A percentile compares a stretch with the other conserved stretches of the same genome.
Conservation (phyloP, 768 basidiomycete genomes). For the Lactifluus echinatus region DNA sequence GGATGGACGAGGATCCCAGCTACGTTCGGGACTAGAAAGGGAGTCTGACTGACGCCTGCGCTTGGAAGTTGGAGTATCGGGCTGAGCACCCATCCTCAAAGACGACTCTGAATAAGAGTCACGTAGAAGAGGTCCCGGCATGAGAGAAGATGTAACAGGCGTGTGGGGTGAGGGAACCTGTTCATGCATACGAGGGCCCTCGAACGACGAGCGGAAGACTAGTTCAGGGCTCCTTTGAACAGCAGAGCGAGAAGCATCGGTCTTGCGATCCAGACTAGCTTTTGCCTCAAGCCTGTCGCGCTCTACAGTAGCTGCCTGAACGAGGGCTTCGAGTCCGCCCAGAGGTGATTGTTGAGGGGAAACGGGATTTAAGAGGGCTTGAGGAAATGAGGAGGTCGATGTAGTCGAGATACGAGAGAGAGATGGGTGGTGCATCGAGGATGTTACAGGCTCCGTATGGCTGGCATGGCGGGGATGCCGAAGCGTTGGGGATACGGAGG, state of each 20-base stretch:
- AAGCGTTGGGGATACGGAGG: constrained; percentile 7
- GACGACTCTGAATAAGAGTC: constrained; percentile 16
- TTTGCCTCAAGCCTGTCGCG: constrained; percentile 40
- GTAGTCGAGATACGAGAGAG: constrained; percentile 11
- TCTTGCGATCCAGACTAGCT: constrained; percentile 5
- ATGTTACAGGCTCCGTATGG: constrained; percentile 6
- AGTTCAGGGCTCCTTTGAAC: constrained; percentile 4
- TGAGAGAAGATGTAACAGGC: constrained; percentile 2
- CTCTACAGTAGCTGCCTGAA: constrained; percentile 63
- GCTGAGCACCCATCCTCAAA: constrained; percentile 3
- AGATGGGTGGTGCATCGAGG: constrained; percentile 4
- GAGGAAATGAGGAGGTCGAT: constrained; percentile 18
- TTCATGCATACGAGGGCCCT: constrained; percentile 1
- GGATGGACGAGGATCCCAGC: constrained; percentile 7
- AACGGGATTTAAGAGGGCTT: constrained; percentile 20
- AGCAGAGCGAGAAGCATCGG: constrained; percentile 1
- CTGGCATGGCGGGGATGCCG: constrained; percentile 1
- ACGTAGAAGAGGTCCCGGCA: constrained; percentile 6
- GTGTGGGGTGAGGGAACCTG: constrained; percentile 9
- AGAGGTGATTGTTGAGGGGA: constrained; percentile 23
- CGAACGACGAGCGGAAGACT: constrained; percentile 1
- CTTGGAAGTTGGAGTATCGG: constrained; percentile 4
- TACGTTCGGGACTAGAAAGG: constrained; percentile 1
- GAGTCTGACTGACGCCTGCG: constrained; percentile 12
- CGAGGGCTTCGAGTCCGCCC: constrained; percentile 53